Percentiles rank a stretch among this genome's conserved stretches.
phyloP scores from a whole-genome alignment of 2,329 filamentous ascomycete genomes.

The Colletotrichum eremochloae region DNA sequence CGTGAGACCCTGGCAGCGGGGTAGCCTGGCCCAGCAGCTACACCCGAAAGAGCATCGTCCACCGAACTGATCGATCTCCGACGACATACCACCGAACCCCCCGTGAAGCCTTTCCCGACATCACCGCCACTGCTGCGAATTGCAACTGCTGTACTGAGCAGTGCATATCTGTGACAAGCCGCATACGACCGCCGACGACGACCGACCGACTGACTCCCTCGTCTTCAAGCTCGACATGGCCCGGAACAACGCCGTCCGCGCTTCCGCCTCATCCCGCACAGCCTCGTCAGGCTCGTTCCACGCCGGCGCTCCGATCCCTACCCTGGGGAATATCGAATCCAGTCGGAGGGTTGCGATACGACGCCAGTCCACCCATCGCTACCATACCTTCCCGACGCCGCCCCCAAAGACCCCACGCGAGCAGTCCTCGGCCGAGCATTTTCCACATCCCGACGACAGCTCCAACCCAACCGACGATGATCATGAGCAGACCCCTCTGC shows the following conservation, averaged over 20 bases:
- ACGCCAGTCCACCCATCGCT: conserved; percentile 68
- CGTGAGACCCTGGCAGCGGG: conserved; percentile 42
- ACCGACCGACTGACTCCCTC: conserved; percentile 2
- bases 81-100: conserved; percentile 27
- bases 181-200: conserved; percentile 7
- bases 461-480: conserved; percentile 50
- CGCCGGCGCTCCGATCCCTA: conserved; percentile 64
- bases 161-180: neutral
- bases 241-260: conserved; percentile 28
- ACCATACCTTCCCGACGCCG: conserved; percentile 85
- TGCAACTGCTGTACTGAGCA: neutral
- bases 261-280: conserved; percentile 36
- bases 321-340: conserved; percentile 46
- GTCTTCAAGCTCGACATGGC: conserved; percentile 21
- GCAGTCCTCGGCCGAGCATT: conserved; percentile 53
- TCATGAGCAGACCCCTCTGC: conserved; percentile 79
- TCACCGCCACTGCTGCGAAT: conserved; percentile 21
- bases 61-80: conserved; percentile 39
- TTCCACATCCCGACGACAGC: conserved; percentile 45
- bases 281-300: conserved; percentile 64
- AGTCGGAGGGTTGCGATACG: conserved; percentile 47
- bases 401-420: conserved; percentile 76
- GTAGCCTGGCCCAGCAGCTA: conserved; percentile 40
- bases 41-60: conserved; percentile 36
- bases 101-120: conserved; percentile 20